A percentile compares a stretch with the other conserved stretches of the same genome.
Evolutionary conservation across 495 filamentous ascomycete genomes (phyloP).

Genomic region (Hypoxylon subgilvum): DNA sequence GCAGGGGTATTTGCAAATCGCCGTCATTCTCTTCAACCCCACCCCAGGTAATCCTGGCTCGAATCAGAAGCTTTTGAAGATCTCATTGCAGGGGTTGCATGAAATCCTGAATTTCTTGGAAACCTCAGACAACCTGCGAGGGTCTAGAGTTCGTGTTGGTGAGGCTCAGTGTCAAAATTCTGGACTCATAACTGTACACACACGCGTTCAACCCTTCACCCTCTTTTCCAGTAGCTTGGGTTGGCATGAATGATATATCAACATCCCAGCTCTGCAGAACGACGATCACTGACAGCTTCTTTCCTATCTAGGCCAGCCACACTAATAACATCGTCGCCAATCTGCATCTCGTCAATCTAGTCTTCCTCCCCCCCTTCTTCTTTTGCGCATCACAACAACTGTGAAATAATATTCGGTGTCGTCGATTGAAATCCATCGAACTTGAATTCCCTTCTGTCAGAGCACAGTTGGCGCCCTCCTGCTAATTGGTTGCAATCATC

Average conservation of each 20-base stretch:
- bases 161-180: constrained; percentile 9
- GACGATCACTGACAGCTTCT: constrained; percentile 26
- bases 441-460: neutral
- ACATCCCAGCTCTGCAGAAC: constrained; percentile 27
- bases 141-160: constrained; percentile 4
- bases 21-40: constrained; percentile 23
- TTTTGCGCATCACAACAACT: constrained; percentile 1
- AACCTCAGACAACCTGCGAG: constrained; percentile 23
- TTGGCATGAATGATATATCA: constrained; percentile 9
- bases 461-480: neutral
- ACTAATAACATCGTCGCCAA: constrained; percentile 19
- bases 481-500: neutral
- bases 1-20: constrained; percentile 28
- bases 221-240: neutral
- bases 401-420: constrained; percentile 5
- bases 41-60: constrained; percentile 4
- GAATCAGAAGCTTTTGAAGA: constrained; percentile 32
- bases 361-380: constrained; percentile 1
- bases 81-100: constrained; percentile 4
- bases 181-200: neutral
- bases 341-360: constrained; percentile 15
- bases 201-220: neutral
- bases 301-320: constrained; percentile 18
- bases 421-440: constrained; percentile 5
- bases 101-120: constrained; percentile 33